Evolutionary conservation across 495 filamentous ascomycete genomes (phyloP), one percentile per base, ranked within the genome.

Genomic region (Podospora pseudopauciseta): DNA sequence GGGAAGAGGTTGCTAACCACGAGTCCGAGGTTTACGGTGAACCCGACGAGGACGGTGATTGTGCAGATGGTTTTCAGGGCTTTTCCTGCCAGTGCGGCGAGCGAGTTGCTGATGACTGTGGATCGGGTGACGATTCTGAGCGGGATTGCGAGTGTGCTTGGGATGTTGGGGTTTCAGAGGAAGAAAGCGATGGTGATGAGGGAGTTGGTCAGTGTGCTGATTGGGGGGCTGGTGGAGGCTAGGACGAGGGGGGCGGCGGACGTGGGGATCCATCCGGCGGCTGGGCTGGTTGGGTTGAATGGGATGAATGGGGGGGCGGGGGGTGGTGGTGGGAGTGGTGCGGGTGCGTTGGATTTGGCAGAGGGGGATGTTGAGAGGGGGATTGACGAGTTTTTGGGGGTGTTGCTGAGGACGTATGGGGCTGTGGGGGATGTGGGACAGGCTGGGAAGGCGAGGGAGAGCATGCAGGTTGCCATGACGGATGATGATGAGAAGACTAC

Each of bases 221-320:
- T 95, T 64, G 90, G 90, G 65, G 92, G 89, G 1, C 81, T 99
- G 32, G 89, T 97, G n/a, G 91, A 97, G 76, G 96, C 96, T 18
- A 85, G 95, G 54, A 97, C 96, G 65, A 85, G 92, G 65, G 93
- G 93, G 39, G 96, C 95, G 64, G 95, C 96, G 20, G 95, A 97
- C 71, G 90, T 94, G 66, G 95, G 96, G 4, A 90, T 99, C 58
- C 95, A 98, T 78, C 96, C 96, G 59, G 93, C 93, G 28, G 93
- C 95, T 26, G 92, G 91, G 1, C 78, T 96, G 55, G 86, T 88
- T 15, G 88, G 88, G 68, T 78, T 93, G 26, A 84, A 82, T 61
- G 73, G 79, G 23, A 74, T 78, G 3, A 81, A 81, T 56, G 81
- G 80, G 13, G 78, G 79, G 80, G 11, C 78, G 78, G 27, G 71